Conservation (phyloP, 2,329 filamentous ascomycete genomes). For the Arthrobotrys iridis region DNA sequence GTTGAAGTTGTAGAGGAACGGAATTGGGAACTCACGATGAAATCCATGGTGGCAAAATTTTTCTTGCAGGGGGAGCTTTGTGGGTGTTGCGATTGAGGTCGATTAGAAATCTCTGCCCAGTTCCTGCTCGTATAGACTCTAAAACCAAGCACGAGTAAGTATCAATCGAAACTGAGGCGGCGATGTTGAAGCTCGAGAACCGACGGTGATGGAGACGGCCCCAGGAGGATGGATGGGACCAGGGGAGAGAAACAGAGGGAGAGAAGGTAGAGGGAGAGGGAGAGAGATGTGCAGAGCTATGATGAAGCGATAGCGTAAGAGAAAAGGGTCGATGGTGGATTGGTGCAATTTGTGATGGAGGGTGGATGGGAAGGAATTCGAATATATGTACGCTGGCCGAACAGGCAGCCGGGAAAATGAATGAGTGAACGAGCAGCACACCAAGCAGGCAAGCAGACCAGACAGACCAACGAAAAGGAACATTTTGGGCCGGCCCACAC, state of each 20-base stretch:
- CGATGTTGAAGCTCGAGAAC: background rate
- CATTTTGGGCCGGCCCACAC: background rate
- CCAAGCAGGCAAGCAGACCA: background rate
- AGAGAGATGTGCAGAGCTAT: conserved; percentile 3
- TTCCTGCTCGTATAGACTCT: too few relatives aligned
- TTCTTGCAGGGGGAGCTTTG: conserved; percentile 14
- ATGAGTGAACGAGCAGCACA: too few relatives aligned
- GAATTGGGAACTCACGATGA: conserved; percentile 55
- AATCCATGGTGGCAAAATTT: conserved; percentile 54
- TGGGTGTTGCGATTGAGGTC: conserved; percentile 34
- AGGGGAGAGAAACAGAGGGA: background rate
- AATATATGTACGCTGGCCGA: conserved; percentile 17
- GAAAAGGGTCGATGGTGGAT: conserved; percentile 31
- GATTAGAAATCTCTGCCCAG: too few relatives aligned
- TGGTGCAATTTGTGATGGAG: background rate
- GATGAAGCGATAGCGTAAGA: conserved; percentile 33
- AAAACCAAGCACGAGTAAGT: too few relatives aligned
- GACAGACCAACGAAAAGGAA: background rate
- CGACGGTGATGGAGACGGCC: background rate
- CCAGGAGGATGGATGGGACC: conserved; percentile 27
- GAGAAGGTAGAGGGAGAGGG: background rate
- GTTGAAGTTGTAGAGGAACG: background rate
- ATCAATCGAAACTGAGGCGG: too few relatives aligned
- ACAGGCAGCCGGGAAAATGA: too few relatives aligned
- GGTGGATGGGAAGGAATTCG: background rate